Evolutionary conservation across 805 yeast genomes (phyloP).

Genomic region (Ogataea trehaloabstinens): DNA sequence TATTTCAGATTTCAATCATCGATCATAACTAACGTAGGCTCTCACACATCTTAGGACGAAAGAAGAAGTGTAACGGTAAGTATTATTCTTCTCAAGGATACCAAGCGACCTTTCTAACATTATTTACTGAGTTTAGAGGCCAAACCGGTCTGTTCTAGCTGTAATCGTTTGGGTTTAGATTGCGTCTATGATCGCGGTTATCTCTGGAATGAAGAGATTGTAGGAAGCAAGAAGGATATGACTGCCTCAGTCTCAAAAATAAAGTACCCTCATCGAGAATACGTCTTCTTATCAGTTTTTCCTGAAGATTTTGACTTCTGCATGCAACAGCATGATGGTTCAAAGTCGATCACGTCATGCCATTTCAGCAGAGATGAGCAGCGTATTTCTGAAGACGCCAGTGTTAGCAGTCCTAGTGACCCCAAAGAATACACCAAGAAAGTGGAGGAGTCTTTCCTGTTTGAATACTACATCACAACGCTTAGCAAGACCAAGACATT

Average conservation of each 20-base stretch:
- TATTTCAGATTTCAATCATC: background rate
- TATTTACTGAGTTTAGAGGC: background rate
- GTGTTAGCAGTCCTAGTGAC: background rate
- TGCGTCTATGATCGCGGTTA: background rate
- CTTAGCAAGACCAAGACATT: constrained; percentile 26
- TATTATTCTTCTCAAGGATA: background rate
- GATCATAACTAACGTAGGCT: background rate
- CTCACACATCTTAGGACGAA: background rate
- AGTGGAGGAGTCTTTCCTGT: constrained; percentile 14
- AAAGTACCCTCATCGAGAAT: background rate
- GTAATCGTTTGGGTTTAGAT: background rate
- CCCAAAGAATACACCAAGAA: background rate
- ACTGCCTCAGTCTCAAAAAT: background rate
- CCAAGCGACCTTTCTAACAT: background rate
- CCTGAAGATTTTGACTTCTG: background rate
- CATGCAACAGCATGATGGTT: background rate
- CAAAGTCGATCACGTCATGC: background rate
- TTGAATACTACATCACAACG: constrained; percentile 23
- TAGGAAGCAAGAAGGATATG: background rate
- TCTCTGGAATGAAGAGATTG: background rate
- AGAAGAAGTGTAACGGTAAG: constrained; percentile 1
- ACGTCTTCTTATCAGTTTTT: background rate
- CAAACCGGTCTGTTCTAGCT: background rate
- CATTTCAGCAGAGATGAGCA: background rate
- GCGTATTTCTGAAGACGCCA: background rate